phyloP scores from a whole-genome alignment of 441 rosid species.

The Populus trichocarpa region DNA sequence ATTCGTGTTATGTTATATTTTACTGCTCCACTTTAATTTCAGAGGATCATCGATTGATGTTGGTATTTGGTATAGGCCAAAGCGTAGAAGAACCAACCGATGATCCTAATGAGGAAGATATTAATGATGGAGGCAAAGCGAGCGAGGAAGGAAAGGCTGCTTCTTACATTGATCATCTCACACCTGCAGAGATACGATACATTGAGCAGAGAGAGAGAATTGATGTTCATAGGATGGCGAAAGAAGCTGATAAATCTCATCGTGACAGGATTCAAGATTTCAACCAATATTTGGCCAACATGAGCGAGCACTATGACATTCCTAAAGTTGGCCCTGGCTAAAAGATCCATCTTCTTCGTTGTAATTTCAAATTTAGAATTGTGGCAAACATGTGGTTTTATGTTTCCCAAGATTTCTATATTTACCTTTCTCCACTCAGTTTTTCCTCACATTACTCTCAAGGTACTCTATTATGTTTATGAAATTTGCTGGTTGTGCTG shows the following conservation, averaged over 20 bases:
- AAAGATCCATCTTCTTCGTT: background rate
- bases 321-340: constrained; percentile 79
- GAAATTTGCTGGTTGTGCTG: background rate
- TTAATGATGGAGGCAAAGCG: constrained; percentile 22
- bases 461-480: background rate
- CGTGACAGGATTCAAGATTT: constrained; percentile 69
- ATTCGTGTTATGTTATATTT: background rate
- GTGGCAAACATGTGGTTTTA: background rate
- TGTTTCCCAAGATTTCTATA: background rate
- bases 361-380: background rate
- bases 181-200: constrained; percentile 61
- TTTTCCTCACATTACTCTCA: background rate
- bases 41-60: background rate
- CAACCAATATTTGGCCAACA: constrained; percentile 68
- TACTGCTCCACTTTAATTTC: background rate
- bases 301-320: constrained; percentile 77
- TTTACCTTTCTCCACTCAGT: background rate
- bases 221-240: constrained; percentile 53
- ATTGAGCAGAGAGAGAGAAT: constrained; percentile 54
- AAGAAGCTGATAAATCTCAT: constrained; percentile 63
- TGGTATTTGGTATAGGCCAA: constrained; percentile 23
- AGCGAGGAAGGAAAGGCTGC: constrained; percentile 35
- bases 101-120: constrained; percentile 21
- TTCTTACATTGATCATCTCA: constrained; percentile 42
- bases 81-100: constrained; percentile 24